Evolutionary conservation across 306 rosid genomes (phyloP).

Genomic region (Astragalus membranaceus): DNA sequence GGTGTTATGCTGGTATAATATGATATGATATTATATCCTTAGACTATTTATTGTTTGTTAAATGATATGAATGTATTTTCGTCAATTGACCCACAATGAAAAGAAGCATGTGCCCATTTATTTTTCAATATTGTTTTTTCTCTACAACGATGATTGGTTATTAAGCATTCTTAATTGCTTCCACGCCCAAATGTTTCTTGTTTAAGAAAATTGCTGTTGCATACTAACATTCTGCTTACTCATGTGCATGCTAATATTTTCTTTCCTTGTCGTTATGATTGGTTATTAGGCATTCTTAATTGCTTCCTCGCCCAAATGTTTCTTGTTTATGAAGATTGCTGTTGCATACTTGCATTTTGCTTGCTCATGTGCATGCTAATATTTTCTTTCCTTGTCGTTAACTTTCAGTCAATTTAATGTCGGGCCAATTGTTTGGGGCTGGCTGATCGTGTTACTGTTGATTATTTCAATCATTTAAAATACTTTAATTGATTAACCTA

Average conservation of each 20-base stretch:
- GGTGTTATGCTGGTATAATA: slow-evolving; percentile 86
- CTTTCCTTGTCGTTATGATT: not conserved
- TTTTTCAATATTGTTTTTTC: not conserved
- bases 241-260: not conserved
- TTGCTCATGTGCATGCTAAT: not conserved
- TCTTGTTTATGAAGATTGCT: slow-evolving; percentile 5
- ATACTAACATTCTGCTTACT: not conserved
- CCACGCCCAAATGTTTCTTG: not conserved
- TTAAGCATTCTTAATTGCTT: not conserved
- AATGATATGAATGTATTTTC: not conserved
- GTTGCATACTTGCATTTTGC: slow-evolving; percentile 5
- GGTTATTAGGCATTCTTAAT: not conserved
- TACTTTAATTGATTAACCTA: not conserved
- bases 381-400: not conserved
- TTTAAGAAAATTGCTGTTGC: not conserved
- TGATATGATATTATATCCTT: slow-evolving; percentile 7
- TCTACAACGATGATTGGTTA: not conserved
- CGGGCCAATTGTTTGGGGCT: not conserved
- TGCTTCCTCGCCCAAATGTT: not conserved
- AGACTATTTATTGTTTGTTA: not conserved
- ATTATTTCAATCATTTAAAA: not conserved
- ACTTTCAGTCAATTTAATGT: not conserved
- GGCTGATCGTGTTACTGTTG: not conserved
- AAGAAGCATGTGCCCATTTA: not conserved
- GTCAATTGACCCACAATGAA: not conserved